These are phyloP conservation scores for Mariannaea sp. DNA, from an alignment of 2,329 filamentous ascomycete species.

Conservation along the genomic window DNA sequence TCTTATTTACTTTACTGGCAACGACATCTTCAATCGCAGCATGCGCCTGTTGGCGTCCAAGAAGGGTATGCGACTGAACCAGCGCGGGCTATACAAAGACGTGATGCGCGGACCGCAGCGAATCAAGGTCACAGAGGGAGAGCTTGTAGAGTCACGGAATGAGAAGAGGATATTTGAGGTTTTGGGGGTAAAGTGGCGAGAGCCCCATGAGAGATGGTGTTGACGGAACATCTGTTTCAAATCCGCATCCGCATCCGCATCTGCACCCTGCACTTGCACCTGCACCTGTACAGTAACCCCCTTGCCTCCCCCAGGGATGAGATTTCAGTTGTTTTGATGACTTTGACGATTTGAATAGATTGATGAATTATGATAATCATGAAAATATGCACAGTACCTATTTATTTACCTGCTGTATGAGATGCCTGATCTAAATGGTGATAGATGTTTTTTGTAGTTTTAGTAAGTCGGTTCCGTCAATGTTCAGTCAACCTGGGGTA, in stretches of 20 bases:
- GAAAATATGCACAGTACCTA: too few species aligned
- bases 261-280: too few species aligned
- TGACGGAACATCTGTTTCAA: too few species aligned
- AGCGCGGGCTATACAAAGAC: constrained; percentile 76
- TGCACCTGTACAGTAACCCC: too few species aligned
- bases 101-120: constrained; percentile 64
- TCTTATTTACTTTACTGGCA: constrained; percentile 93
- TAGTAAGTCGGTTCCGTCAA: too few species aligned
- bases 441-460: too few species aligned
- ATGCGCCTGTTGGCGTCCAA: constrained; percentile 78
- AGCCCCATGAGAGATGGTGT: constrained; percentile 76
- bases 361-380: too few species aligned
- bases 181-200: constrained; percentile 83
- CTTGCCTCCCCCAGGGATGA: too few species aligned
- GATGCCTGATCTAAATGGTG: too few species aligned
- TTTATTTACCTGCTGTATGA: background rate
- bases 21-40: constrained; percentile 92
- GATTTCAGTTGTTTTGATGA: too few species aligned
- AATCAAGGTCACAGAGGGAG: constrained; percentile 68
- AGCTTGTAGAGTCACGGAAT: constrained; percentile 72
- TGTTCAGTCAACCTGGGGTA: constrained; percentile 6
- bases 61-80: constrained; percentile 84
- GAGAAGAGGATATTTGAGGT: constrained; percentile 83
- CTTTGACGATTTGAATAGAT: too few species aligned
- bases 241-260: too few species aligned